Conservation (phyloP, 805 yeast genomes). For the Blastobotrys mokoenaii region DNA sequence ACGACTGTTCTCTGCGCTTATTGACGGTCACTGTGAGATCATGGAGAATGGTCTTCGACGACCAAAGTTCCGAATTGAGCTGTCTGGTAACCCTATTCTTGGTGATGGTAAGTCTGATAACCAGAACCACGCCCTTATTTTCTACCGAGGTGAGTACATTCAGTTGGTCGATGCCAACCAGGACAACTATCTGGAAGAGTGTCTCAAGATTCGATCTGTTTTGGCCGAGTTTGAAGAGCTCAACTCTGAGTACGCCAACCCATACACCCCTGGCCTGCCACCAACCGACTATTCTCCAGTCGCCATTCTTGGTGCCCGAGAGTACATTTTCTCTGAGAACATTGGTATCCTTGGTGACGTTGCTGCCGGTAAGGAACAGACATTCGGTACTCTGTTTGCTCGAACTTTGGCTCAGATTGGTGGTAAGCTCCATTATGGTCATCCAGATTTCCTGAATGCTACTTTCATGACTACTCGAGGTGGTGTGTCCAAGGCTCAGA, state of each 20-base stretch:
- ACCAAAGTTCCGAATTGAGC: conserved; percentile 54
- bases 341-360: conserved; percentile 76
- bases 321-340: conserved; percentile 75
- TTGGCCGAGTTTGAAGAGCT: conserved; percentile 68
- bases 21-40: conserved; percentile 64
- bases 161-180: conserved; percentile 81
- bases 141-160: conserved; percentile 72
- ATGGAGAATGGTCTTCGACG: conserved; percentile 47
- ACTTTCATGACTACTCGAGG: conserved; percentile 79
- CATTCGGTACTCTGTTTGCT: conserved; percentile 78
- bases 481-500: conserved; percentile 80
- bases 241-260: conserved; percentile 34
- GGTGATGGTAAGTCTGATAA: conserved; percentile 85
- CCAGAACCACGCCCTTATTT: conserved; percentile 68
- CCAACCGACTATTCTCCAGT: conserved; percentile 42
- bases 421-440: conserved; percentile 80
- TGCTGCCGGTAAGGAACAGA: conserved; percentile 84
- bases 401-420: conserved; percentile 76
- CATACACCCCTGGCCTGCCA: conserved; percentile 47
- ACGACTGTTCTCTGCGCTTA: conserved; percentile 48
- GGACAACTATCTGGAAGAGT: conserved; percentile 74
- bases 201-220: conserved; percentile 66
- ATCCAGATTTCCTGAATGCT: conserved; percentile 72
- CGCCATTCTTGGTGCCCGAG: conserved; percentile 78
- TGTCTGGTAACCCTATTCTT: conserved; percentile 73